Evolutionary conservation across 2,329 filamentous ascomycete genomes (phyloP).

Genomic region (Zymoseptoria brevis): DNA sequence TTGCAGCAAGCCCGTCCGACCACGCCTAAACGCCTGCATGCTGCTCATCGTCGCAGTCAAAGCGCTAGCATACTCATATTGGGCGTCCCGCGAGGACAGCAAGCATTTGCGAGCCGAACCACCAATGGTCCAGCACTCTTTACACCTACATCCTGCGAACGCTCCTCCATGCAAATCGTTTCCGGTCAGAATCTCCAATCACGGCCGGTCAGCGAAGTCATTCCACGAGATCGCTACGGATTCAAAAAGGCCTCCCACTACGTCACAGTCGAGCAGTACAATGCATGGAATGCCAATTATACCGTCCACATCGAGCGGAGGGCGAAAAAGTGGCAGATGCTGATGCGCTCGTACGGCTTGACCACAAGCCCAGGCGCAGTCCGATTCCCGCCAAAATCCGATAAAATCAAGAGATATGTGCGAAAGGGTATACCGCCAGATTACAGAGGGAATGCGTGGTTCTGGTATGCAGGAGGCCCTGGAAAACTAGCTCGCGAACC

Average conservation of each 20-base stretch:
- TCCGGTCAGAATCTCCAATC: slow-evolving; percentile 5
- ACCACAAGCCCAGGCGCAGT: slow-evolving; percentile 59
- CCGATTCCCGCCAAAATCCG: slow-evolving; percentile 69
- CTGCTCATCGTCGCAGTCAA: slow-evolving; percentile 25
- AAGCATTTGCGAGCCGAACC: background rate
- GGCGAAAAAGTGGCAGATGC: slow-evolving; percentile 70
- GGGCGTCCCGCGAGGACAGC: slow-evolving; percentile 5
- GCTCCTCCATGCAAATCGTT: slow-evolving; percentile 14
- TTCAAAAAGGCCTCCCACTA: slow-evolving; percentile 85
- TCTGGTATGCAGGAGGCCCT: slow-evolving; percentile 87
- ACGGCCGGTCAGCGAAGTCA: slow-evolving; percentile 13
- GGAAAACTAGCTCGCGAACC: slow-evolving; percentile 66
- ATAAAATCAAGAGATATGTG: slow-evolving; percentile 82
- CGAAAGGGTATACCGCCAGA: slow-evolving; percentile 90
- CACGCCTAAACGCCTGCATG: slow-evolving; percentile 9
- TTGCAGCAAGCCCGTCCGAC: background rate
- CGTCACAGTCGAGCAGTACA: slow-evolving; percentile 67
- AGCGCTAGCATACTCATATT: slow-evolving; percentile 26
- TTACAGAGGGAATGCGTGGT: slow-evolving; percentile 94
- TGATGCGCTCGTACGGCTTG: slow-evolving; percentile 69
- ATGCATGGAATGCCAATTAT: slow-evolving; percentile 71
- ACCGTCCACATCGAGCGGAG: slow-evolving; percentile 65
- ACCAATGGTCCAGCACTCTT: slow-evolving; percentile 3
- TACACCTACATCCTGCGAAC: slow-evolving; percentile 4
- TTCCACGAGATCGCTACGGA: slow-evolving; percentile 71